Base-by-base conservation (phyloP, 2,329 filamentous ascomycete species). In the Zymoseptoria pseudotritici region DNA sequence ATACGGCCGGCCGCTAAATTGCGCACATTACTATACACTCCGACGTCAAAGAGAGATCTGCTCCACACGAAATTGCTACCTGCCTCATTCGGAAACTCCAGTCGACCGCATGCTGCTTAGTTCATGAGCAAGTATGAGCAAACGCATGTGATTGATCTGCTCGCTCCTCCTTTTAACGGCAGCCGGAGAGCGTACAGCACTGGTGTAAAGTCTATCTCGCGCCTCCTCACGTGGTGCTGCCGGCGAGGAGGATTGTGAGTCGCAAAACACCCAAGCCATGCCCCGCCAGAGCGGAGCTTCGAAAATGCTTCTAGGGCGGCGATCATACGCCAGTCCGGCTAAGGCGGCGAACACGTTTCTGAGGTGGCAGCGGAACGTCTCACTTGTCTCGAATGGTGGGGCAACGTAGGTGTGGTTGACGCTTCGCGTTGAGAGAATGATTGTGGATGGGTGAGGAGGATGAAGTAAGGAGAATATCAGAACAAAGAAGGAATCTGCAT, bases 291-390 rank as follows among this genome's bases (percentile, higher is more conserved):
- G 36, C 36, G 55, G 57, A 58, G 42, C 52, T 63, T 65, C 63
- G 63, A 61, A 58, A 56, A 53, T 49, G 51, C 58, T 63, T 63
- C 63, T 63, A 65, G 61, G 57, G 58, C 50, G 31, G 63, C 57
- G 63, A 65, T 65, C 63, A 46, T 62, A 56, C 58, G 50, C 53
- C 61, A 21, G 22, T 58, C 52, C 61, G 63, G 63, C 55, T 59
- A 60, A 36, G 24, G 51, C 61, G 63, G 61, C 63, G 50, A 63
- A 54, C 50, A 61, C 46, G 50, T 58, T 61, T 57, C 31, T 57
- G 19, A 22, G 50, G 31, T 50, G 11, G 19, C 19, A 46, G 36
- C 36, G 36, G 36, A 46, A 46, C 36, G 36, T 46, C 36, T n/a
- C 36, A 42, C 36, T 5, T 42, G 36, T 36, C 11, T 42, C 52